Base-by-base conservation (phyloP, 2,329 filamentous ascomycete genomes). In the Exophiala phaeomuriformis region DNA sequence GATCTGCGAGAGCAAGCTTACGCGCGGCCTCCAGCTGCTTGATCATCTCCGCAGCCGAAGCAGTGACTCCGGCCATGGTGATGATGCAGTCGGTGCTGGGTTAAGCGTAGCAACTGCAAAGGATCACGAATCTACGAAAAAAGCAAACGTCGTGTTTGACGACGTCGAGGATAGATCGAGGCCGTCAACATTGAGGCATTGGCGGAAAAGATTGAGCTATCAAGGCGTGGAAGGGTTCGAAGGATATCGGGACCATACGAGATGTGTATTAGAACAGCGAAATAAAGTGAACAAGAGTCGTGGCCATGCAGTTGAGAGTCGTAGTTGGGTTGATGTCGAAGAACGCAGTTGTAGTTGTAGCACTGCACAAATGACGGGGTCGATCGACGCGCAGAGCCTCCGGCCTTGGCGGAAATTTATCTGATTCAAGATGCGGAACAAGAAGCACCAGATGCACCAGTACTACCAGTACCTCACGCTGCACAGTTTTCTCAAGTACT, bases 1-100 rank as follows among this genome's bases (percentile, higher is more conserved):
- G 80, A 71, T 97, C 90, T 63, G 81, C 82, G 55, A 97, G 80
- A 50, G 94, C 90, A 58, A 97, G 85, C 68, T 88, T 88, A 66
- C 93, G 88, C 59, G 93, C 93, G 64, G 87, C 85, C 69, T 94
- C 84, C 63, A 98, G 84, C 76, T 96, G 90, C 64, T 82, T 81
- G 65, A 97, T 81, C 72, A 63, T 63, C 37, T 59, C 61, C 39
- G 52, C 59, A 27, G 58, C 46, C 27, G 60, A 52, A 48, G 56
- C 37, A 28, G 44, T 49, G 8, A 55, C 37, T 12, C 47, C 53
- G 43, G 61, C 54, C 61, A 63, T 63, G 44, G 41, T 52, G 49
- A 44, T 43, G 36, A 47, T 32, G 49, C 43, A 35, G 30, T 30
- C 6, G 39, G n/a, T 19, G 37, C 46, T 51, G 47, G 53, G 47